phyloP scores from a whole-genome alignment of 2,329 filamentous ascomycete species.

The Aspergillus hortae region DNA sequence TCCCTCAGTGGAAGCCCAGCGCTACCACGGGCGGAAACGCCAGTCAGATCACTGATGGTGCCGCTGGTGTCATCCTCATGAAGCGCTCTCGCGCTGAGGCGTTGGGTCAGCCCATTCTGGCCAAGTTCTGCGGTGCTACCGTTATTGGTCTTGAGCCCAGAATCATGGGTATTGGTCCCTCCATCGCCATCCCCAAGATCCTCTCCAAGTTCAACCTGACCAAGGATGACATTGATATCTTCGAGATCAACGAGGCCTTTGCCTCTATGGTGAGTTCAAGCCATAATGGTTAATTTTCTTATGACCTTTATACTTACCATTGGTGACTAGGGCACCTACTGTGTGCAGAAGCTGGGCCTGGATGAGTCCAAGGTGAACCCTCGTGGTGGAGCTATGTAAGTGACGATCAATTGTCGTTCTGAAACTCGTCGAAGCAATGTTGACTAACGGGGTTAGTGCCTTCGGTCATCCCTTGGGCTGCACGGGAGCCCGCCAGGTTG shows the following conservation, averaged over 20 bases:
- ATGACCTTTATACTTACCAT: background rate
- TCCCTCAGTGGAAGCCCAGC: slow-evolving; percentile 70
- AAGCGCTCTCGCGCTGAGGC: slow-evolving; percentile 79
- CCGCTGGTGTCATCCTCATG: slow-evolving; percentile 89
- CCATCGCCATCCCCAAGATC: slow-evolving; percentile 86
- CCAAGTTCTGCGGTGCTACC: slow-evolving; percentile 81
- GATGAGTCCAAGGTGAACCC: slow-evolving; percentile 85
- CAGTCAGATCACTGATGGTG: slow-evolving; percentile 86
- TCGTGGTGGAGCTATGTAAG: slow-evolving; percentile 79
- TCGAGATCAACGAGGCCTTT: slow-evolving; percentile 78
- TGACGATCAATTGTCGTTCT: background rate
- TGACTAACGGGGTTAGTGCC: slow-evolving; percentile 46
- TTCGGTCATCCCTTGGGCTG: slow-evolving; percentile 88
- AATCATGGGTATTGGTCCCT: slow-evolving; percentile 90
- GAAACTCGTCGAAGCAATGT: background rate
- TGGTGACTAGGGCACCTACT: slow-evolving; percentile 73
- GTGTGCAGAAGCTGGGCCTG: slow-evolving; percentile 76
- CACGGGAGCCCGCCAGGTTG: slow-evolving; percentile 86
- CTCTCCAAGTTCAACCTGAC: slow-evolving; percentile 75
- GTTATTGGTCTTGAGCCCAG: slow-evolving; percentile 82
- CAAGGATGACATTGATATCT: slow-evolving; percentile 38
- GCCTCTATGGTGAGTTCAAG: slow-evolving; percentile 52
- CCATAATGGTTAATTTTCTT: background rate
- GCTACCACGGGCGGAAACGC: slow-evolving; percentile 91
- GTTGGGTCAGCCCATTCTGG: slow-evolving; percentile 78